phyloP scores from a whole-genome alignment of 2,329 filamentous ascomycete genomes.

The Pezicula carpinea region DNA sequence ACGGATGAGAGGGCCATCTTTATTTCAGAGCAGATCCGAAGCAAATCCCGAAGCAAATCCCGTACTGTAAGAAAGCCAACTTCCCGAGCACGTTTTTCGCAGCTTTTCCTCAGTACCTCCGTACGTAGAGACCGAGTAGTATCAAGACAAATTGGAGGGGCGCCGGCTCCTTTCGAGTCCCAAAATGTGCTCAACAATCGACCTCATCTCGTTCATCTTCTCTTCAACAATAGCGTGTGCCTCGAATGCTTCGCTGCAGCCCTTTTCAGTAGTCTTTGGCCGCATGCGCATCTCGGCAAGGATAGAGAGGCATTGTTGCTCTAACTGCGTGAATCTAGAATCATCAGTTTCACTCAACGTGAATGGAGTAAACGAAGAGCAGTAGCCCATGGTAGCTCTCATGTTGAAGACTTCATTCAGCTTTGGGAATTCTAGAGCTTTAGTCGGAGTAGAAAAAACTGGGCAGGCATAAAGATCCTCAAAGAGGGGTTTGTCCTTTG shows the following conservation, averaged over 20 bases:
- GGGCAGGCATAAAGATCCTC: constrained; percentile 1
- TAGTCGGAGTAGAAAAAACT: not conserved
- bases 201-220: not conserved
- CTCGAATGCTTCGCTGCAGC: not conserved
- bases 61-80: too few species aligned
- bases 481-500: not conserved
- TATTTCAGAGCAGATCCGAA: too few species aligned
- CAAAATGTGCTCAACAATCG: not conserved
- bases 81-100: too few species aligned
- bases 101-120: too few species aligned
- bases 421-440: not conserved
- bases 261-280: not conserved
- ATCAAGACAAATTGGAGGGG: not conserved
- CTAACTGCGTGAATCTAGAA: not conserved
- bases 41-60: too few species aligned
- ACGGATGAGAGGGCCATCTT: too few species aligned
- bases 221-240: not conserved
- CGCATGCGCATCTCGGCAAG: not conserved
- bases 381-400: not conserved
- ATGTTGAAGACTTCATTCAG: constrained; percentile 1
- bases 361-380: not conserved
- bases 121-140: not conserved
- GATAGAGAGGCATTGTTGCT: not conserved
- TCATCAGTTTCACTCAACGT: not conserved
- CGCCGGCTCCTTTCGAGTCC: not conserved